Evolutionary conservation across 2,329 filamentous ascomycete genomes (phyloP).

Genomic region (Penicillium sp.): DNA sequence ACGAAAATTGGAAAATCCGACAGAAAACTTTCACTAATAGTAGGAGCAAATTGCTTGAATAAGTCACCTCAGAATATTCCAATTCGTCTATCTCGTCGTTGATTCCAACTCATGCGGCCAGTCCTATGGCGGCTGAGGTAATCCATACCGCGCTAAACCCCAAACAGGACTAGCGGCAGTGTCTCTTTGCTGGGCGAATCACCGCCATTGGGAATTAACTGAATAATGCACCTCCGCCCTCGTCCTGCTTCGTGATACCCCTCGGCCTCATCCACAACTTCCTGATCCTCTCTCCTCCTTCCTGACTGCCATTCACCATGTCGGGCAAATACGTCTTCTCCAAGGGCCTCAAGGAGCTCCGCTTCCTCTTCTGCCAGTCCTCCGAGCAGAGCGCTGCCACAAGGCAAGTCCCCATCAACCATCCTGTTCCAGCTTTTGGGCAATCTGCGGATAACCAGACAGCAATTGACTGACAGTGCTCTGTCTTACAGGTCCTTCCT

Average conservation of each 20-base stretch:
- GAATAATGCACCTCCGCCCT: slow-evolving; percentile 26
- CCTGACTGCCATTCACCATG: slow-evolving; percentile 60
- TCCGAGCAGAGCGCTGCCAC: slow-evolving; percentile 86
- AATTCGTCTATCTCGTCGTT: background rate
- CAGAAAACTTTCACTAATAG: too few relatives aligned
- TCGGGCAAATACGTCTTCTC: slow-evolving; percentile 90
- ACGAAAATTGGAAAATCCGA: slow-evolving; percentile 3
- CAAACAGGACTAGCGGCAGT: slow-evolving; percentile 20
- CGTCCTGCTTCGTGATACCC: slow-evolving; percentile 15
- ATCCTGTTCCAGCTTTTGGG: background rate
- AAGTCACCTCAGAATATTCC: background rate
- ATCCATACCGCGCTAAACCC: slow-evolving; percentile 29
- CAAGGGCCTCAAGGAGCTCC: slow-evolving; percentile 87
- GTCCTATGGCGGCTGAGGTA: slow-evolving; percentile 33
- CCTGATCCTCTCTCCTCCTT: slow-evolving; percentile 8
- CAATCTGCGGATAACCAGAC: background rate
- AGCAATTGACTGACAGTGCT: slow-evolving; percentile 2
- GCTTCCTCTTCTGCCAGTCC: slow-evolving; percentile 96
- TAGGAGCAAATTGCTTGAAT: too few relatives aligned
- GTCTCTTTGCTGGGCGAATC: slow-evolving; percentile 28
- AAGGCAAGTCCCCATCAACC: slow-evolving; percentile 62
- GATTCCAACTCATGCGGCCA: slow-evolving; percentile 1
- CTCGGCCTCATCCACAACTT: slow-evolving; percentile 3
- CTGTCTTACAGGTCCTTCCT: slow-evolving; percentile 73
- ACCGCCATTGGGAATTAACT: slow-evolving; percentile 17